Conservation (phyloP, 1,139 yeast species). For the Kurtzmaniella natalensis region DNA sequence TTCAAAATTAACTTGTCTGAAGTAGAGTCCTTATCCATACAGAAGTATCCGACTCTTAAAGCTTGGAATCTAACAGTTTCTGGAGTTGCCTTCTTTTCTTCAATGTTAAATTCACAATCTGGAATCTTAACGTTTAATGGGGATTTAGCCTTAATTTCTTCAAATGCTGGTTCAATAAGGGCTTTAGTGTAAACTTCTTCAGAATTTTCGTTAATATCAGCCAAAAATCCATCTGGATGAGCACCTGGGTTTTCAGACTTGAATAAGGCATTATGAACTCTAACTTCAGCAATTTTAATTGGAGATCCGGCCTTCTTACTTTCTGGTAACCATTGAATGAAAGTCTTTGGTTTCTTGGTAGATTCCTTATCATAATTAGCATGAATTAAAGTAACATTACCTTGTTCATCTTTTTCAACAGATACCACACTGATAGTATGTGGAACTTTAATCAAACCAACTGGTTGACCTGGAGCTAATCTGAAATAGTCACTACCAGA, state of each 20-base stretch:
- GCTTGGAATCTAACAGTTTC: conserved; percentile 98
- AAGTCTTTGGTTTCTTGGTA: conserved; percentile 83
- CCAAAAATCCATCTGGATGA: conserved; percentile 82
- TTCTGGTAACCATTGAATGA: conserved; percentile 93
- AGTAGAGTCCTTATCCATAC: conserved; percentile 77
- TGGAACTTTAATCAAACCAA: conserved; percentile 94
- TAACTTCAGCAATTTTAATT: conserved; percentile 63
- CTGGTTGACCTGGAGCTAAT: conserved; percentile 89
- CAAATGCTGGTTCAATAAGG: conserved; percentile 74
- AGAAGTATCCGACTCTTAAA: conserved; percentile 92
- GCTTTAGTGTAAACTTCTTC: conserved; percentile 66
- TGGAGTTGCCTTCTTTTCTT: conserved; percentile 53
- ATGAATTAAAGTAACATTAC: conserved; percentile 64
- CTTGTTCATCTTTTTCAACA: conserved; percentile 58
- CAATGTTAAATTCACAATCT: conserved; percentile 65
- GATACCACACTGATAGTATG: conserved; percentile 71
- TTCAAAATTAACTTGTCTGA: conserved; percentile 64
- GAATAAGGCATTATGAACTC: conserved; percentile 86
- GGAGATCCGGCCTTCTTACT: conserved; percentile 58
- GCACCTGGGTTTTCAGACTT: conserved; percentile 87
- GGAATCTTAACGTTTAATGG: conserved; percentile 74
- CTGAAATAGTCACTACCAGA: conserved; percentile 68
- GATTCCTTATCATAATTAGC: conserved; percentile 71
- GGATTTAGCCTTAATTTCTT: conserved; percentile 60
- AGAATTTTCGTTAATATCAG: conserved; percentile 76